Conservation (phyloP, 202 grass and related monocot species). For the Zizania palustris region DNA sequence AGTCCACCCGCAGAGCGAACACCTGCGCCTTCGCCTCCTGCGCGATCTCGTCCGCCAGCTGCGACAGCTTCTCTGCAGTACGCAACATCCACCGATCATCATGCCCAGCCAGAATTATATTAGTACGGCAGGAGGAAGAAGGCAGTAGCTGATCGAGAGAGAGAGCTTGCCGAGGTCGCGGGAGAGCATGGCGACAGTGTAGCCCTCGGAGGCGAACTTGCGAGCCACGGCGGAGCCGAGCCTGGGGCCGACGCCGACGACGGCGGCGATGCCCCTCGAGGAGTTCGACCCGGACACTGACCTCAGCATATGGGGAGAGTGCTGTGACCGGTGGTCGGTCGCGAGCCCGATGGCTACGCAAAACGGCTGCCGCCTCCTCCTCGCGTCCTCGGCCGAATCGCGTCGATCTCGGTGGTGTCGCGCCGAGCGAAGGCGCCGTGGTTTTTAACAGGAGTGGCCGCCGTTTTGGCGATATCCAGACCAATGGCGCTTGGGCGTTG, state of each 20-base stretch:
- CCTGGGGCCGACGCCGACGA: conserved; percentile 83
- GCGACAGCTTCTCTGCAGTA: conserved; percentile 74
- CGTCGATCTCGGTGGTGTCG: too few species aligned
- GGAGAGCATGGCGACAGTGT: conserved; percentile 93
- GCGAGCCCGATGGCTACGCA: neutral
- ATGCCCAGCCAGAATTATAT: too few species aligned
- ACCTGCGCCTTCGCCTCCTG: conserved; percentile 80
- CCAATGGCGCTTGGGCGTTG: too few species aligned
- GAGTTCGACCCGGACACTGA: conserved; percentile 68
- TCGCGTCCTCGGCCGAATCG: too few species aligned
- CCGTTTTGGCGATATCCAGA: too few species aligned
- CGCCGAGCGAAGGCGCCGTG: too few species aligned
- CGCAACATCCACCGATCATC: neutral
- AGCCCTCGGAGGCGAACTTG: conserved; percentile 90
- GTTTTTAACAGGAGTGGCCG: too few species aligned
- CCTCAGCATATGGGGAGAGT: conserved; percentile 45
- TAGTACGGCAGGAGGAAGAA: neutral
- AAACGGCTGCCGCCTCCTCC: neutral
- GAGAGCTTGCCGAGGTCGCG: conserved; percentile 58
- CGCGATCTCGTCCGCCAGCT: conserved; percentile 82
- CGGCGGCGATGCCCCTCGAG: conserved; percentile 80
- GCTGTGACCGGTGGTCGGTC: neutral
- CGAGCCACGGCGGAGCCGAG: conserved; percentile 78
- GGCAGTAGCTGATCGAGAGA: neutral
- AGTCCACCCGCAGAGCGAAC: conserved; percentile 89